phyloP scores from a whole-genome alignment of 257 asterid species.

The Anisodus acutangulus region DNA sequence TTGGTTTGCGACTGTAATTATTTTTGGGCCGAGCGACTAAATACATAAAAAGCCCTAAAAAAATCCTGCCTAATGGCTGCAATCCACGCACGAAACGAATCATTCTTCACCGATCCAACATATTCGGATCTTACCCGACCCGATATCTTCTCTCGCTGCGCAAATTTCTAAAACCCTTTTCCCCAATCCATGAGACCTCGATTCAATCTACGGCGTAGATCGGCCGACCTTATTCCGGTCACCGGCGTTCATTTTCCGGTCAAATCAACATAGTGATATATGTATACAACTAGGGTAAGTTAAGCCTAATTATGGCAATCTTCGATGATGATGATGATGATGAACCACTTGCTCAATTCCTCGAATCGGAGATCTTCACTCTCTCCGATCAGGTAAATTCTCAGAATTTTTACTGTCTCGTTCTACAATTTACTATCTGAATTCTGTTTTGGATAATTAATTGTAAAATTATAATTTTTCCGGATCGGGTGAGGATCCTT shows the following conservation, averaged over 20 bases:
- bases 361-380: slow-evolving; percentile 79
- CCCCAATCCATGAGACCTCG: not conserved
- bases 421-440: not conserved
- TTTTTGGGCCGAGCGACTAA: too few relatives aligned
- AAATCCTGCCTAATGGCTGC: not conserved
- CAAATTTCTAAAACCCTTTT: not conserved
- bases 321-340: slow-evolving; percentile 96
- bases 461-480: not conserved
- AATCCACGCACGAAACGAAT: not conserved
- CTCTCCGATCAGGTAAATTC: slow-evolving; percentile 67
- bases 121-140: slow-evolving; percentile 26
- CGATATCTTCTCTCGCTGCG: not conserved
- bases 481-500: not conserved
- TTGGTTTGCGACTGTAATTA: too few relatives aligned
- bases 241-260: slow-evolving; percentile 48
- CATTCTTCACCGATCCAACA: not conserved
- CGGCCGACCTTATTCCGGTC: slow-evolving; percentile 50
- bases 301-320: slow-evolving; percentile 49
- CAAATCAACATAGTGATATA: not conserved
- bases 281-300: not conserved
- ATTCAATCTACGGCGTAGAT: slow-evolving; percentile 55
- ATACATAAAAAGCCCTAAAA: too few relatives aligned
- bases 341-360: slow-evolving; percentile 74
- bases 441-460: not conserved
- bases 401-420: not conserved